Base-by-base conservation (phyloP, 164 flowering plant species). In the Aristolochia californica region DNA sequence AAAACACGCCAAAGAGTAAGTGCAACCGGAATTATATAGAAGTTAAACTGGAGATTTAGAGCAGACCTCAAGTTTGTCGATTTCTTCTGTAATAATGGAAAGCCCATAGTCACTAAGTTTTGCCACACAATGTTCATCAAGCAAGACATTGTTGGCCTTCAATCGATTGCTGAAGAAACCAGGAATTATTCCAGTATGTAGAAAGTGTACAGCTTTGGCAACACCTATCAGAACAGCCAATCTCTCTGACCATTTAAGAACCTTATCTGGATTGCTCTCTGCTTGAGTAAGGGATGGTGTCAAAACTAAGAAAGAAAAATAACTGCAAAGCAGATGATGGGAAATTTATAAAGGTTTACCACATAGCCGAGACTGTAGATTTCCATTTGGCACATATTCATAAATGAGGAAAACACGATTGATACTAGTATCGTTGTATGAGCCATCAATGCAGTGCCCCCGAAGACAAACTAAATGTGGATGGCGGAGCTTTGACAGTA, bases 31-130 rank as follows among this genome's bases (percentile, higher is more conserved):
- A 27, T 22, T 54, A 27, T 13, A 5, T 1, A 18, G 5, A 26
- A 14, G 38, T 26, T 3, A 20, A n/a, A 54, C 26, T 15, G 9
- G 10, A 47, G 22, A 47, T 47, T 47, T 20, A 47, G 18, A 47
- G 1, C 18, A 47, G 68, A 86, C 98, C 82, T 84, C 90, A 11
- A 49, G 66, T 63, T 77, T 82, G 48, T 82, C 88, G 47, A 63
- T 68, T 64, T 88, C 93, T 65, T 80, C 90, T 2, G 68, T 77
- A 45, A 88, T 69, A 45, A 83, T 75, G 26, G 91, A 74, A 69
- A 86, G 74, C 16, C 95, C 96, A 63, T 88, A 88, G 73, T 88
- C 96, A 68, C 93, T 84, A 48, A 91, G 80, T 75, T 91, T 91
- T 43, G 91, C 78, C 53, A 87, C 69, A 21, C 60, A 71, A 74